Percentiles rank a stretch among this genome's conserved stretches.
Evolutionary conservation across 2,329 filamentous ascomycete species (phyloP).

Genomic region (Alternaria gaisen): DNA sequence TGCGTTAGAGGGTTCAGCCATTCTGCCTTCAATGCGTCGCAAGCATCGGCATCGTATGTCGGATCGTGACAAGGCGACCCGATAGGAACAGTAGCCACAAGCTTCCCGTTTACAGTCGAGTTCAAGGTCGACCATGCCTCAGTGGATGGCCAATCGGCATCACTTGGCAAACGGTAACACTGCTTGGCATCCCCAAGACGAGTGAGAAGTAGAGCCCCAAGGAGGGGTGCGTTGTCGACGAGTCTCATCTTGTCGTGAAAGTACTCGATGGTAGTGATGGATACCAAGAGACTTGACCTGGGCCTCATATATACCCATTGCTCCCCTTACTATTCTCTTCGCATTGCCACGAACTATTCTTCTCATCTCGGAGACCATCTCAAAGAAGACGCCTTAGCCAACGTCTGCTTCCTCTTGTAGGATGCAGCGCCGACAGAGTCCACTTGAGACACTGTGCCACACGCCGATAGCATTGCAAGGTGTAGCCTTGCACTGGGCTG

Average conservation of each 20-base stretch:
- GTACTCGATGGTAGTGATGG: background rate
- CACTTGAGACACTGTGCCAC: conserved; percentile 8
- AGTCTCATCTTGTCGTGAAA: conserved; percentile 15
- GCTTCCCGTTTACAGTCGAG: conserved; percentile 48
- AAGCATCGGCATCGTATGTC: conserved; percentile 27
- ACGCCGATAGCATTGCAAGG: background rate
- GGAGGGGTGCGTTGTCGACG: conserved; percentile 7
- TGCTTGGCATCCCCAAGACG: background rate
- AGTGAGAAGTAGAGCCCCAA: conserved; percentile 9
- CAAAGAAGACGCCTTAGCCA: conserved; percentile 4
- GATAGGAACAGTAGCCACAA: conserved; percentile 52
- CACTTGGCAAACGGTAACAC: conserved; percentile 38
- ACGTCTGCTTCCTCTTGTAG: conserved; percentile 5
- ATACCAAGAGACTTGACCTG: background rate
- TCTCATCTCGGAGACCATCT: conserved; percentile 14
- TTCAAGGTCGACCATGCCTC: conserved; percentile 49
- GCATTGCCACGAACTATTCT: conserved; percentile 7
- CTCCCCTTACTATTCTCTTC: conserved; percentile 2
- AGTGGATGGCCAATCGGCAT: conserved; percentile 48
- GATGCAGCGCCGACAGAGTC: conserved; percentile 8
- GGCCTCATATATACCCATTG: conserved; percentile 12
- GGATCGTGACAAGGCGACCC: conserved; percentile 49
- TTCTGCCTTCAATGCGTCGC: conserved; percentile 26
- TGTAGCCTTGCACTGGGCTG: conserved; percentile 13
- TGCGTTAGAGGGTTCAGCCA: conserved; percentile 24